A percentile compares a stretch with the other conserved stretches of the same genome.
phyloP scores from a whole-genome alignment of 148 eudicot genomes.

The Chenopodium berlandieri region DNA sequence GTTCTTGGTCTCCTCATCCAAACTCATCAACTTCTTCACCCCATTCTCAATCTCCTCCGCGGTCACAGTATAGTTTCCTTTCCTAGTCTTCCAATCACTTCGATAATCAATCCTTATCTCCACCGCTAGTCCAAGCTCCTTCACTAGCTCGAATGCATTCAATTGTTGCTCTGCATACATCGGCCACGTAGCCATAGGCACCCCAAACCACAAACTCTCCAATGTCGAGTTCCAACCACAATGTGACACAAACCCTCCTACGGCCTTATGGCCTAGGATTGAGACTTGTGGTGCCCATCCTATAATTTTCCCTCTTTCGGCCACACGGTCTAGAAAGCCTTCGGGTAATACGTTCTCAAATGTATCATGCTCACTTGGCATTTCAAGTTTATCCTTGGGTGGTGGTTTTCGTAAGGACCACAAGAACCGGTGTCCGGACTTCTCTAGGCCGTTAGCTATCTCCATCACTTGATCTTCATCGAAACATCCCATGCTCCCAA shows the following conservation, averaged over 20 bases:
- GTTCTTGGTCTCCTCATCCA: background rate
- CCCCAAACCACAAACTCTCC: conserved; percentile 28
- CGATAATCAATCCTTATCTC: conserved; percentile 28
- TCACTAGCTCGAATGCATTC: conserved; percentile 32
- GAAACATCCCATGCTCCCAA: conserved; percentile 58
- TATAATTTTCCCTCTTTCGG: conserved; percentile 23
- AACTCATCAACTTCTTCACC: conserved; percentile 25
- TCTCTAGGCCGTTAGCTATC: conserved; percentile 51
- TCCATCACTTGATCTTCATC: conserved; percentile 40
- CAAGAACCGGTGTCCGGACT: conserved; percentile 36
- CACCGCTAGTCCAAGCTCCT: conserved; percentile 25
- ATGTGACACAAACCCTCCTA: conserved; percentile 33
- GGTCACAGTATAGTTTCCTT: conserved; percentile 1
- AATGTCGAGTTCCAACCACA: conserved; percentile 35
- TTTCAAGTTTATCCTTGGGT: background rate
- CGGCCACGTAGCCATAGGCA: conserved; percentile 30
- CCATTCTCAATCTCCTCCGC: conserved; percentile 35
- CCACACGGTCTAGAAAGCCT: conserved; percentile 27
- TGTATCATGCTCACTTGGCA: background rate
- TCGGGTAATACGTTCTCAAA: conserved; percentile 30
- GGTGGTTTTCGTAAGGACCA: conserved; percentile 34
- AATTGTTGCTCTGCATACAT: conserved; percentile 28
- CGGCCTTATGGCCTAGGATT: conserved; percentile 17
- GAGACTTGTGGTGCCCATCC: conserved; percentile 38
- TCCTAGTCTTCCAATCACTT: background rate